Evolutionary conservation across 176 grass and related monocot species (phyloP).

Genomic region (Ananas comosus): DNA sequence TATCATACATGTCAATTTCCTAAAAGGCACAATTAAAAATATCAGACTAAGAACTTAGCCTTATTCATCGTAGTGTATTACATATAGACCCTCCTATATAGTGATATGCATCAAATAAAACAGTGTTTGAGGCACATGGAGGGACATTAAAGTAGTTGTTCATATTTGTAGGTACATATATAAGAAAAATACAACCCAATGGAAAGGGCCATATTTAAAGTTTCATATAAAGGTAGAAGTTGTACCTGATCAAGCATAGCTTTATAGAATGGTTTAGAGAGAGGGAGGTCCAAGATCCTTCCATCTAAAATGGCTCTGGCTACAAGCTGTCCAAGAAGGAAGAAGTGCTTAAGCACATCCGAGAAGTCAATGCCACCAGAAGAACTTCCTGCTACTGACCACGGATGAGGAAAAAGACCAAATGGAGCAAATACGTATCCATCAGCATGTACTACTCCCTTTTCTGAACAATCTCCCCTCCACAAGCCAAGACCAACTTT

Average conservation of each 20-base stretch:
- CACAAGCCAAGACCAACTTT: slow-evolving; percentile 44
- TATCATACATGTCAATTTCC: slow-evolving; percentile 82
- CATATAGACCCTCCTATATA: neutral
- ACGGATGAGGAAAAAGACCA: slow-evolving; percentile 53
- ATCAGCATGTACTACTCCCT: slow-evolving; percentile 1
- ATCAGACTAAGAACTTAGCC: neutral
- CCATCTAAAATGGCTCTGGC: slow-evolving; percentile 66
- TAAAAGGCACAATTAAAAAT: slow-evolving; percentile 13
- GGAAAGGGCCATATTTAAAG: too few relatives aligned
- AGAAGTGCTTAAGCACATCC: slow-evolving; percentile 41
- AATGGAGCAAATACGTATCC: slow-evolving; percentile 38
- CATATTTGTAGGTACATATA: too few relatives aligned
- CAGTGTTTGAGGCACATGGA: neutral
- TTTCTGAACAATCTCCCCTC: slow-evolving; percentile 33
- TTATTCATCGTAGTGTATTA: neutral
- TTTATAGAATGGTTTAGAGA: slow-evolving; percentile 82
- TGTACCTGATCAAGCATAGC: slow-evolving; percentile 66
- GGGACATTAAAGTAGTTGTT: too few relatives aligned
- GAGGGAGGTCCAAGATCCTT: slow-evolving; percentile 63
- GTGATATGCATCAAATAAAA: slow-evolving; percentile 17
- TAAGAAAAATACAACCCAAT: too few relatives aligned
- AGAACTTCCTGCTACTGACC: slow-evolving; percentile 22
- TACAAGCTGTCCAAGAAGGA: slow-evolving; percentile 65
- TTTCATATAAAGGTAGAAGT: slow-evolving; percentile 9
- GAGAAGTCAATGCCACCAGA: slow-evolving; percentile 22